A percentile compares a stretch with the other conserved stretches of the same genome.
phyloP scores from a whole-genome alignment of 345 rosid species.

The Lagerstroemia speciosa region DNA sequence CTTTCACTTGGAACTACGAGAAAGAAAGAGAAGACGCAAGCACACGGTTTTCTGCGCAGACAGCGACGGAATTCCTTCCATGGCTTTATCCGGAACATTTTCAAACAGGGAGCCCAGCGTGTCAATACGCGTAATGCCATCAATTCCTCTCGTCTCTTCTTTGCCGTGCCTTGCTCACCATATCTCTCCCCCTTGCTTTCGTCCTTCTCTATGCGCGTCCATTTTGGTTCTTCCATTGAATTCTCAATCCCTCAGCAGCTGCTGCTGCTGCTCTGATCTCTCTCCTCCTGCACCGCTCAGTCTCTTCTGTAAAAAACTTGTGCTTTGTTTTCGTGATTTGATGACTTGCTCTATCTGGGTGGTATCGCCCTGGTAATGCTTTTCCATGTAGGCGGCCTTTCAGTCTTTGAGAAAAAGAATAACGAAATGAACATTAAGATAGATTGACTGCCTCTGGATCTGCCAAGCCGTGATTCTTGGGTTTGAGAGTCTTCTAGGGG shows the following conservation, averaged over 20 bases:
- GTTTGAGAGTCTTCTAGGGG: background rate
- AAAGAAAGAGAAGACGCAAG: background rate
- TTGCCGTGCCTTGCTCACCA: background rate
- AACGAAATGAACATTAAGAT: background rate
- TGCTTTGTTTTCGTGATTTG: background rate
- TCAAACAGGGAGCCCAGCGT: background rate
- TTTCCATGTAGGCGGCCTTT: background rate
- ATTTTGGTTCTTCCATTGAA: background rate
- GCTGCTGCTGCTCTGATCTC: background rate
- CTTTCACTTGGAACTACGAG: background rate
- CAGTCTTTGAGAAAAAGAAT: background rate
- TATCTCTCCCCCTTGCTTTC: background rate
- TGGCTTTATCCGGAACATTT: constrained; percentile 6
- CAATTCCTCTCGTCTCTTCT: constrained; percentile 1
- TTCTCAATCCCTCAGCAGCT: background rate
- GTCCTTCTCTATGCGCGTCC: background rate
- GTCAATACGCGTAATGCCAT: background rate
- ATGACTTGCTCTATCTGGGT: background rate
- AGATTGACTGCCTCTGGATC: constrained; percentile 8
- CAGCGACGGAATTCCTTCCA: constrained; percentile 15
- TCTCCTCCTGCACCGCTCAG: no score
- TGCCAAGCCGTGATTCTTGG: background rate
- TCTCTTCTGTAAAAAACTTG: background rate
- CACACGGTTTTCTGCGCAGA: constrained; percentile 4
- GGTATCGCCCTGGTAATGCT: background rate